Percentiles rank a stretch among this genome's conserved stretches.
These are phyloP conservation scores for Helicocarpus griseus DNA, from an alignment of 2,329 filamentous ascomycete species.

Conservation along the genomic window DNA sequence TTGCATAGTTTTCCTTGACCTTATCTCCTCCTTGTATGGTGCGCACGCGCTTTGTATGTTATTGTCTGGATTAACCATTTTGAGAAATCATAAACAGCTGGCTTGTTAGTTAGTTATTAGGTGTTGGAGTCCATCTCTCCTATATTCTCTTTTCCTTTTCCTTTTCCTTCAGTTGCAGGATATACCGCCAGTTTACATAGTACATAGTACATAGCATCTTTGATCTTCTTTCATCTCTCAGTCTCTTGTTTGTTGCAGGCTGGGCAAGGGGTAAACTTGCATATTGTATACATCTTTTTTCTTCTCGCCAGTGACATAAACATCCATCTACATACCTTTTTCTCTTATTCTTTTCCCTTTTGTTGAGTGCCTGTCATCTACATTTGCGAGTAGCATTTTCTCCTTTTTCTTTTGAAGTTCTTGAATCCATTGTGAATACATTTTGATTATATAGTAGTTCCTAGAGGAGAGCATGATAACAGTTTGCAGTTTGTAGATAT, in stretches of 20 bases:
- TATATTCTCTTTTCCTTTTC: neutral
- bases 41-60: neutral
- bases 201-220: neutral
- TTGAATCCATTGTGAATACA: no score
- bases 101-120: neutral
- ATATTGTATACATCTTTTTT: no score
- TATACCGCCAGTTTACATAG: no score
- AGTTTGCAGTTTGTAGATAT: no score
- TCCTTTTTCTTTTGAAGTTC: neutral
- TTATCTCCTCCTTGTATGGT: no score
- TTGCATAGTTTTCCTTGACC: no score
- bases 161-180: neutral
- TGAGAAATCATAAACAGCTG: neutral
- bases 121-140: neutral
- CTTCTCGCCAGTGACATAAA: neutral
- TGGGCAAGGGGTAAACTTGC: no score
- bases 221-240: neutral
- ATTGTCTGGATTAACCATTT: neutral
- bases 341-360: neutral
- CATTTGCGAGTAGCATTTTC: neutral
- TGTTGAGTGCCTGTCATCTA: no score
- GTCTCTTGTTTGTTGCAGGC: neutral
- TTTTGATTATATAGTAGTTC: no score
- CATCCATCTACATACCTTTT: neutral
- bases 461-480: no score